Evolutionary conservation across 495 filamentous ascomycete species (phyloP), one percentile per base, ranked within the genome.

Genomic region (Talaromyces nanjingensis): DNA sequence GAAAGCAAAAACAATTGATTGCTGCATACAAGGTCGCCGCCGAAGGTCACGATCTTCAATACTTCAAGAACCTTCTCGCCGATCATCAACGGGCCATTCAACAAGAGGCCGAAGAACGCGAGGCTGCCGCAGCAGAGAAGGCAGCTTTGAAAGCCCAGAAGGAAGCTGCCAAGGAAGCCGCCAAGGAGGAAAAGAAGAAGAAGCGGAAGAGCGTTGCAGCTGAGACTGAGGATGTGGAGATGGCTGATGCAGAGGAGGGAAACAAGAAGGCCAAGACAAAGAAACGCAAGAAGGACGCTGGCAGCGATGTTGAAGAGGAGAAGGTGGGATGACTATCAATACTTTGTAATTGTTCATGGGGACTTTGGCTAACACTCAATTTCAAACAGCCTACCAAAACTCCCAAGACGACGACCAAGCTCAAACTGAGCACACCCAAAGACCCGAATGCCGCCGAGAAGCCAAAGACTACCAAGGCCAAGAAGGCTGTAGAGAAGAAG

Each of bases 51-150:
- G 82, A 86, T 63, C 74, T 97, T 0, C 72, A 83, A 2, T 83
- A 89, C 72, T 96, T 89, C 81, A 96, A 96, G 77, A 79, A 79
- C 22, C 76, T 96, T 22, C 79, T 96, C 29, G 68, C 70, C 4
- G 79, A 84, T 39, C 86, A 87, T 68, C 77, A 87, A 63, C 74
- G 80, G 63, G 84, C 83, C 4, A 62, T 86, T 49, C 80, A 84
- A 54, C 81, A 85, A 66, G 87, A 86, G 66, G 81, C 86, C 59
- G 83, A 89, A 64, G 84, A 89, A 59, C 72, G 76, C 1, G 76
- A 86, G 31, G 82, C 81, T 14, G 78, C 87, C 61, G 77, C 81
- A 12, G 85, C 82, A 58, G 82, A 82, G 47, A 86, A 86, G 72
- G 86, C 77, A 31, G 79, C 83, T 55, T 82, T 82, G 16, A 84